phyloP scores from a whole-genome alignment of 176 grass and related monocot genomes.

The Carex pumila region DNA sequence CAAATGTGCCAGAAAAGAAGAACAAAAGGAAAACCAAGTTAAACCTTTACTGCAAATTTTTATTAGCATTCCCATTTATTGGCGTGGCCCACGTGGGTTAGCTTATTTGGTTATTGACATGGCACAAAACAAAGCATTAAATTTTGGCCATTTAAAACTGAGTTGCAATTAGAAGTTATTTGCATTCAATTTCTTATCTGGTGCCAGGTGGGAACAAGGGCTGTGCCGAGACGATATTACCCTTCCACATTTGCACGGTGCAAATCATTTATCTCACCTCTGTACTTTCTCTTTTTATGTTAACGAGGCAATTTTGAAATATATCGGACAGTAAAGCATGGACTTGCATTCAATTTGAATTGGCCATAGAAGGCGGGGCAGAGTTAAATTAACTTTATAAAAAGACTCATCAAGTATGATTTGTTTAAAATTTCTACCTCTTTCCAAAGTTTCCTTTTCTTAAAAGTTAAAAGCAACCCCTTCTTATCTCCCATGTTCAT shows the following conservation, averaged over 20 bases:
- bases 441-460: conserved; percentile 17
- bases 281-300: neutral
- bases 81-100: neutral
- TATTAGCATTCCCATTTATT: neutral
- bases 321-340: neutral
- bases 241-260: neutral
- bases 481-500: conserved; percentile 15
- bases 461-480: conserved; percentile 15
- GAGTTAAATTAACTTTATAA: neutral
- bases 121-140: neutral
- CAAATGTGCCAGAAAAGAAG: neutral
- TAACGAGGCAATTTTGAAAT: conserved; percentile 9
- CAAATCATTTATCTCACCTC: conserved; percentile 10
- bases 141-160: neutral
- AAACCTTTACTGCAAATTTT: neutral
- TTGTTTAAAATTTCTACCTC: neutral
- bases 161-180: neutral
- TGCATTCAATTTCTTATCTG: neutral
- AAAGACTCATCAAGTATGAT: conserved; percentile 16
- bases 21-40: neutral
- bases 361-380: neutral
- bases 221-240: too few species aligned
- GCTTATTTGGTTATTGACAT: neutral
- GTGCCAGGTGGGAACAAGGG: neutral
- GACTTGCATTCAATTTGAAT: conserved; percentile 8